A percentile compares a stretch with the other conserved stretches of the same genome.
Evolutionary conservation across 176 grass and related monocot species (phyloP).

Genomic region (Zea luxurians): DNA sequence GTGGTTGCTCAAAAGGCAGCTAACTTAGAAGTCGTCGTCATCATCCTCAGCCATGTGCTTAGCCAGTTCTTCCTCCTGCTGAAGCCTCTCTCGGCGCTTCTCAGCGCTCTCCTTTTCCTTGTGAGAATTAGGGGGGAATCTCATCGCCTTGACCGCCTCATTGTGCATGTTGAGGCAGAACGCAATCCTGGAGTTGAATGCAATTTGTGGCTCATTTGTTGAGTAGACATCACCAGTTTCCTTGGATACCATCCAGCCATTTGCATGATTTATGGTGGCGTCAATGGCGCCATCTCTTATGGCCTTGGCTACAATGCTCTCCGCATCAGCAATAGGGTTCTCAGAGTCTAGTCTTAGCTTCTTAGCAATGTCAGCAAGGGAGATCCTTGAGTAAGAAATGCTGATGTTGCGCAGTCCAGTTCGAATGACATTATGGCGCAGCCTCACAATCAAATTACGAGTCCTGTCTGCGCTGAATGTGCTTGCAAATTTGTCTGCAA

Average conservation of each 20-base stretch:
- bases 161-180: constrained; percentile 98
- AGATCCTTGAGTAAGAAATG: constrained; percentile 82
- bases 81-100: constrained; percentile 79
- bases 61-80: constrained; percentile 84
- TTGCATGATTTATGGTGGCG: constrained; percentile 68
- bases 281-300: constrained; percentile 89
- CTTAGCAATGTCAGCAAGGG: constrained; percentile 67
- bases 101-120: constrained; percentile 95
- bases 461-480: constrained; percentile 81
- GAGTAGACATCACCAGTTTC: constrained; percentile 92
- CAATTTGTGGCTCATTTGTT: constrained; percentile 80
- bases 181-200: constrained; percentile 81
- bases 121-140: constrained; percentile 77
- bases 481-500: constrained; percentile 72
- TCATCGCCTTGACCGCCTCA: constrained; percentile 76
- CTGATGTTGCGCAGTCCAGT: constrained; percentile 86
- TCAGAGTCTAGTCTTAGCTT: constrained; percentile 73
- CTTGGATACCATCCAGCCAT: constrained; percentile 85
- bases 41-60: constrained; percentile 91
- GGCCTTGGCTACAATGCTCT: constrained; percentile 88
- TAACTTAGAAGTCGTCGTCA: constrained; percentile 74
- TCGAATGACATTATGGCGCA: constrained; percentile 86
- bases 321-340: constrained; percentile 73
- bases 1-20: background rate
- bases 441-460: constrained; percentile 78